Conservation (phyloP, 2,329 filamentous ascomycete genomes). For the Leptoxyphium fumago region DNA sequence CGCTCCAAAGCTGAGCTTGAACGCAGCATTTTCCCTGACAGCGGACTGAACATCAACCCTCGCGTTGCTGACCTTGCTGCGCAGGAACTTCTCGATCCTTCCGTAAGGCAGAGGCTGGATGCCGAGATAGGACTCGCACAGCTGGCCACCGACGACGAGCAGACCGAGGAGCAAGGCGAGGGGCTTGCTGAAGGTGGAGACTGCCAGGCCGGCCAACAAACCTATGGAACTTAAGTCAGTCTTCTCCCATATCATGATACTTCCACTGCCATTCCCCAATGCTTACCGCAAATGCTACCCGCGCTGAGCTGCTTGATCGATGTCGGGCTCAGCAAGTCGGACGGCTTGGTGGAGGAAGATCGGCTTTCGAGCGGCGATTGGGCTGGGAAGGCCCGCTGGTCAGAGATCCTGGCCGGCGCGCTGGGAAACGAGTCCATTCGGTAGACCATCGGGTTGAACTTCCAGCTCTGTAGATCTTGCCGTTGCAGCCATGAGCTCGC, state of each 20-base stretch:
- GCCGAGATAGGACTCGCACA: conserved; percentile 33
- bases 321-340: conserved; percentile 5
- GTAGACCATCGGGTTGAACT: neutral
- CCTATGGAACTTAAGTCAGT: conserved; percentile 26
- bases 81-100: conserved; percentile 35
- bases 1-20: conserved; percentile 55
- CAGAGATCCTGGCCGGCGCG: conserved; percentile 19
- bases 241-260: neutral
- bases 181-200: conserved; percentile 57
- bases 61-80: conserved; percentile 11
- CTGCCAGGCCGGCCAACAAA: conserved; percentile 46
- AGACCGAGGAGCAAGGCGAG: conserved; percentile 54
- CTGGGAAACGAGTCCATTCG: neutral
- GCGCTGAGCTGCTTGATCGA: conserved; percentile 25
- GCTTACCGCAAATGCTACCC: conserved; percentile 31
- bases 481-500: conserved; percentile 16
- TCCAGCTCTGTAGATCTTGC: conserved; percentile 2
- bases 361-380: conserved; percentile 23
- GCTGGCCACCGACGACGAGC: conserved; percentile 46
- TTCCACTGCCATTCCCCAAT: neutral
- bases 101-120: conserved; percentile 36
- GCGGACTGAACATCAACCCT: conserved; percentile 34
- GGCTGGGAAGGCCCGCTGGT: conserved; percentile 20
- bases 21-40: conserved; percentile 44
- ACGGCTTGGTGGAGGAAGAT: conserved; percentile 23